Conservation (phyloP, 1,284 basidiomycete genomes). For the Kwoniella shivajii region DNA sequence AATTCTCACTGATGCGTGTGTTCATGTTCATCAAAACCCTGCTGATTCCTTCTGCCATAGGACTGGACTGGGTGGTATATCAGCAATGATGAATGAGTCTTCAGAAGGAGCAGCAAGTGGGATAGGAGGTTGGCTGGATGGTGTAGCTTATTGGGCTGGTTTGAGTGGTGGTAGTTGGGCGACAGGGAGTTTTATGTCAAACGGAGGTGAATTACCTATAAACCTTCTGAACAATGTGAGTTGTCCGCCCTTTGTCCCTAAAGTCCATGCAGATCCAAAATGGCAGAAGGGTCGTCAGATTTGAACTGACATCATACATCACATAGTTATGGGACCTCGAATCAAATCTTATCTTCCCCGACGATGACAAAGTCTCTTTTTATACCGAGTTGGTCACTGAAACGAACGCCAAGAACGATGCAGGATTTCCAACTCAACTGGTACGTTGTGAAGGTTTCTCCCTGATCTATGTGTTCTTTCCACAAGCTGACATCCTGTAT, state of each 20-base stretch:
- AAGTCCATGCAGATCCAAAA: background rate
- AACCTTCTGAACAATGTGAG: conserved; percentile 45
- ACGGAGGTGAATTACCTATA: conserved; percentile 41
- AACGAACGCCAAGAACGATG: conserved; percentile 44
- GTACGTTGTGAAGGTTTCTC: conserved; percentile 22
- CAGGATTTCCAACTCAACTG: conserved; percentile 50
- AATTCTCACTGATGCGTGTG: background rate
- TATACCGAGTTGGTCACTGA: conserved; percentile 52
- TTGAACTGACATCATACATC: background rate
- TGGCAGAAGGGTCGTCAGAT: too few species aligned
- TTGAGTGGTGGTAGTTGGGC: conserved; percentile 53
- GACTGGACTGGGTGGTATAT: conserved; percentile 27
- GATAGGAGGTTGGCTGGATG: conserved; percentile 50
- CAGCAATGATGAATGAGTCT: conserved; percentile 27
- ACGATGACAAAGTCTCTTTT: conserved; percentile 51
- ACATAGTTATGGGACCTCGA: conserved; percentile 53
- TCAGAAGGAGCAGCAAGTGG: conserved; percentile 35
- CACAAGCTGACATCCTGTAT: background rate
- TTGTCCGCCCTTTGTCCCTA: background rate
- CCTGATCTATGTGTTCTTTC: background rate
- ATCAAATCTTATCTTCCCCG: conserved; percentile 55
- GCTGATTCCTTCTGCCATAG: conserved; percentile 6
- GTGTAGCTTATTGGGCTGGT: conserved; percentile 51
- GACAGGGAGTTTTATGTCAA: conserved; percentile 48
- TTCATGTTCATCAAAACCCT: background rate